Percentiles rank a stretch among this genome's conserved stretches.
Evolutionary conservation across 2,329 filamentous ascomycete genomes (phyloP).

Genomic region (Scedosporium boydii): DNA sequence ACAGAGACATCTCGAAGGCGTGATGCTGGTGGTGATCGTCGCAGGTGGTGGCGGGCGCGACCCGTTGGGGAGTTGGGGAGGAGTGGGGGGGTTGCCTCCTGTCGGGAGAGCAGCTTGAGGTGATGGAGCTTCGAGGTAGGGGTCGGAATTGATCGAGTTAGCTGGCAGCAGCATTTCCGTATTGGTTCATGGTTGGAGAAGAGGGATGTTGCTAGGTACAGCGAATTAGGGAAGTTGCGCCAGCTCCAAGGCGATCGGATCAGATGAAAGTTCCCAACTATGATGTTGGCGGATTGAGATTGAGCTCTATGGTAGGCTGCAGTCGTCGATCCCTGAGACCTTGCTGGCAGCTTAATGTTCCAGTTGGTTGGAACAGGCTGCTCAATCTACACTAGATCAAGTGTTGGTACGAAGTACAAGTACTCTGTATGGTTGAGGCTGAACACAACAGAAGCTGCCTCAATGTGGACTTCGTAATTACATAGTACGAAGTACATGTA

Average conservation of each 20-base stretch:
- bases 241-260: too few species aligned
- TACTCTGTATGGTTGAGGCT: too few species aligned
- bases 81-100: neutral
- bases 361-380: too few species aligned
- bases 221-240: too few species aligned
- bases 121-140: neutral
- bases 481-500: too few species aligned
- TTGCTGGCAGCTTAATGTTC: too few species aligned
- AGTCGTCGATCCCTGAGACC: too few species aligned
- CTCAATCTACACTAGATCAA: too few species aligned
- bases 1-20: neutral
- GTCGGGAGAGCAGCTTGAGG: neutral
- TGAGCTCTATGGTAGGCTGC: too few species aligned
- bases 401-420: too few species aligned
- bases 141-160: neutral
- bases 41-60: neutral
- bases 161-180: neutral
- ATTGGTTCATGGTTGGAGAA: neutral
- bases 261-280: neutral
- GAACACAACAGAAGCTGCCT: too few species aligned
- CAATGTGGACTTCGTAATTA: too few species aligned
- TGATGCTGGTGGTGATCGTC: neutral
- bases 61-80: neutral
- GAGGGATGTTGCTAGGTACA: neutral
- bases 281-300: neutral